These are phyloP conservation scores for Naganishia kalamii DNA, from an alignment of 768 basidiomycete genomes.

Conservation along the genomic window DNA sequence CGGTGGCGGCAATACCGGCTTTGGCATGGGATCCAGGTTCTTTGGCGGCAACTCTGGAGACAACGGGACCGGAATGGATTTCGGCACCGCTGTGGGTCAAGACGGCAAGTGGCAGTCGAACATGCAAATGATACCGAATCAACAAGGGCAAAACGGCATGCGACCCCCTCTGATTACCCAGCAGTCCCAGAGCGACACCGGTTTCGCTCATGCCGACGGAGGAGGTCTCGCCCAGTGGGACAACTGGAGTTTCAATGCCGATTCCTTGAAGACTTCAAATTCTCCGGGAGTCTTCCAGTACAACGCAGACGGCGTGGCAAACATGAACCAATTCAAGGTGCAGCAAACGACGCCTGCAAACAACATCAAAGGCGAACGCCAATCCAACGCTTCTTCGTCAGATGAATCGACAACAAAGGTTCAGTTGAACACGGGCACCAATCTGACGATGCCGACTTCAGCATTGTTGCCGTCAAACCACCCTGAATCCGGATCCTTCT, in stretches of 20 bases:
- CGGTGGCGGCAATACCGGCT: background rate
- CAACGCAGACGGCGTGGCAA: background rate
- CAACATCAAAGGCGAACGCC: background rate
- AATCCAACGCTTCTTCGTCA: background rate
- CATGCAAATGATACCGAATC: background rate
- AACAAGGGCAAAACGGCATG: background rate
- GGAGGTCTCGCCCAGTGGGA: constrained; percentile 22
- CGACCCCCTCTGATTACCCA: background rate
- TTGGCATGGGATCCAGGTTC: constrained; percentile 11
- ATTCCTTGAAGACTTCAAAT: background rate
- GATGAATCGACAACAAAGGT: background rate
- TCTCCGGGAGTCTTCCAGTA: constrained; percentile 7
- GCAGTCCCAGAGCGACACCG: background rate
- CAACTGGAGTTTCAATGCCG: constrained; percentile 22
- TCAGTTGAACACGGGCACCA: background rate
- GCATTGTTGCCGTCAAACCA: constrained; percentile 20
- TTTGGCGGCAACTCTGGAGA: background rate
- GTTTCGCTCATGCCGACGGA: constrained; percentile 14
- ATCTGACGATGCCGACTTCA: constrained; percentile 23
- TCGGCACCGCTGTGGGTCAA: background rate
- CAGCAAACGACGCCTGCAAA: background rate
- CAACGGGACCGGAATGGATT: background rate
- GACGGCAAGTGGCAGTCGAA: constrained; percentile 1
- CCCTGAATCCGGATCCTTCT: constrained; percentile 11
- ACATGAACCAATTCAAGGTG: background rate